Percentiles rank a stretch among this genome's conserved stretches.
Evolutionary conservation across 2,329 filamentous ascomycete genomes (phyloP).

Genomic region (Ceratocystis cubensis): DNA sequence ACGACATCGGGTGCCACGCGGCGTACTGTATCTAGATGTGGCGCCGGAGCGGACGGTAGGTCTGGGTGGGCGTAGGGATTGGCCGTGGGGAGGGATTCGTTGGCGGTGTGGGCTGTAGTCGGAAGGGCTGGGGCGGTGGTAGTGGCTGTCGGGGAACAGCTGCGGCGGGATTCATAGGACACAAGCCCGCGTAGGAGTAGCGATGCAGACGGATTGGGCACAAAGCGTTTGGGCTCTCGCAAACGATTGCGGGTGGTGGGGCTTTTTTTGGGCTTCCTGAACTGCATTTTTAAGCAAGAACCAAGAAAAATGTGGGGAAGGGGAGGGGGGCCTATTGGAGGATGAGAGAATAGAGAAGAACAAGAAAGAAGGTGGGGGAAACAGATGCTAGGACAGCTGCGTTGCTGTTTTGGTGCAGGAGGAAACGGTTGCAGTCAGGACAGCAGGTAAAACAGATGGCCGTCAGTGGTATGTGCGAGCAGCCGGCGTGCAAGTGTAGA

Average conservation of each 20-base stretch:
- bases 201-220: background rate
- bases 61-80: constrained; percentile 16
- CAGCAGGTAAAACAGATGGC: background rate
- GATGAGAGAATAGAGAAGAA: background rate
- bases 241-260: constrained; percentile 1
- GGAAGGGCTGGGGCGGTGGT: background rate
- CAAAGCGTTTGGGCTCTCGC: background rate
- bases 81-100: background rate
- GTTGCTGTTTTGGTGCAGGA: background rate
- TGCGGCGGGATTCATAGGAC: background rate
- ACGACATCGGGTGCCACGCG: constrained; percentile 27
- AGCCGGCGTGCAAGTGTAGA: background rate
- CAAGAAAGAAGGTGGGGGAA: background rate
- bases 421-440: background rate
- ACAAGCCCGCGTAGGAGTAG: background rate
- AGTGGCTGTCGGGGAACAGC: background rate
- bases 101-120: background rate
- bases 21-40: constrained; percentile 22
- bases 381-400: background rate
- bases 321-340: background rate
- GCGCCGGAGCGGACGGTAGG: constrained; percentile 23
- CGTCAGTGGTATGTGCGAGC: background rate
- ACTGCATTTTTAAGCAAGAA: constrained; percentile 4
- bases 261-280: constrained; percentile 7
- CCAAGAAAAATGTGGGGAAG: background rate